These are phyloP conservation scores for Solanum lignicaule DNA, from an alignment of 257 asterid species.

Conservation along the genomic window DNA sequence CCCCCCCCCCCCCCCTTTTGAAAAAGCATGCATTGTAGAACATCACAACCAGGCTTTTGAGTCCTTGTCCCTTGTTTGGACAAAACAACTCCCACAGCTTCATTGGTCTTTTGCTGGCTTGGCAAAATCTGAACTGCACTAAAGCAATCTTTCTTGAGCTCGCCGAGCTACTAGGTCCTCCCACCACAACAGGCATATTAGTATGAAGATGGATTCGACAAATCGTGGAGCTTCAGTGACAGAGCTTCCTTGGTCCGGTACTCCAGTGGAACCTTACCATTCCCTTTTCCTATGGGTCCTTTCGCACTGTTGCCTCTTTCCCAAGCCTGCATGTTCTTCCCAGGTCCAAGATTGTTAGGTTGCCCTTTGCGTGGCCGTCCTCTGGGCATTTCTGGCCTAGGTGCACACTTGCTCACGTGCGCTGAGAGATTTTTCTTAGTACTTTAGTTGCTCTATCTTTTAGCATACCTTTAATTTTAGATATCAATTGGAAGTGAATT, in stretches of 20 bases:
- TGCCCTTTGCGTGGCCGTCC: neutral
- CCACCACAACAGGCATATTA: neutral
- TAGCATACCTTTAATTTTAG: neutral
- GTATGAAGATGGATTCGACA: too few relatives aligned
- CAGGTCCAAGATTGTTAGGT: neutral
- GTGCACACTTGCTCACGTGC: neutral
- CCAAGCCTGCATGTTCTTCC: neutral
- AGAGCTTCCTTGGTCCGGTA: neutral
- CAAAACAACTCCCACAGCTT: neutral
- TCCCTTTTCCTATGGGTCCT: neutral
- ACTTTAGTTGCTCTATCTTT: neutral
- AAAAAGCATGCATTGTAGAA: neutral
- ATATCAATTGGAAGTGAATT: neutral
- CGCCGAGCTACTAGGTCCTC: neutral
- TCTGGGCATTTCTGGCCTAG: neutral
- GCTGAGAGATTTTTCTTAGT: neutral
- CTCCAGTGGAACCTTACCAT: neutral
- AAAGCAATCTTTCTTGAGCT: neutral
- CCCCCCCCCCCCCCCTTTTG: neutral
- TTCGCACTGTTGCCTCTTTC: neutral
- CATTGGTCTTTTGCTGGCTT: neutral
- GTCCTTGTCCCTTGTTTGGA: neutral
- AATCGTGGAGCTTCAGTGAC: neutral
- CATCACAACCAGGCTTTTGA: neutral
- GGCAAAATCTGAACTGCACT: neutral